Base-by-base conservation (phyloP, 768 basidiomycete species). In the Mycena galericulata region DNA sequence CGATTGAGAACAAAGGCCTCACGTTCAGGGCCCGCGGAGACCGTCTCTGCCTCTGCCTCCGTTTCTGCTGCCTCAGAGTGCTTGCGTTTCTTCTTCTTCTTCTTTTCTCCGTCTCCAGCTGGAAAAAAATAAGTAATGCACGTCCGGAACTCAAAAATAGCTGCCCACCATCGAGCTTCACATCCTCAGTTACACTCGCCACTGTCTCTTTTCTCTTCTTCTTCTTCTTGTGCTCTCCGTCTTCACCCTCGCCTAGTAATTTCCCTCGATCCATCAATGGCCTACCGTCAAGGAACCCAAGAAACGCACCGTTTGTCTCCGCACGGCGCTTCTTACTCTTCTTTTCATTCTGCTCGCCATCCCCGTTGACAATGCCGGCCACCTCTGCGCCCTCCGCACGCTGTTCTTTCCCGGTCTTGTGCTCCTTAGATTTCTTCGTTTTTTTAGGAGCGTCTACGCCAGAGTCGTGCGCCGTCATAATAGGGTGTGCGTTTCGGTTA, bases 31-130 rank as follows among this genome's bases (percentile, higher is more conserved):
- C 3, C 75, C 41, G 83, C 78, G 20, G 78, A 77, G 63, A 83
- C 84, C 22, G 22, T 29, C 81, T 81, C 73, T 83, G 84, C 68
- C 79, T 81, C 78, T 82, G 83, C 57, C 80, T 78, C 84, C 22
- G 17, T 49, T 81, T 81, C 72, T 82, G 85, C 78, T 81, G 83
- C 55, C 79, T 79, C 76, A 80, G 80, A 67, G 12, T 66, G 65
- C 81, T 82, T 65, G 80, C 79, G 53, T 75, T 77, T 51, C 70
- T 58, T 64, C 53, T 64, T 69, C 70, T 64, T 69, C 58, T 75
- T 69, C 57, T 69, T 67, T 17, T 69, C 50, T 12, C 66, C 65
- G 41, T 46, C 54, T 43, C 55, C 57, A 20, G n/a, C 45, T 56
- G 30, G 60, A 20, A 30, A 40, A 50, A 60, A 38, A 27, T 14